phyloP scores from a whole-genome alignment of 805 yeast species.

The Kluyveromyces nonfermentans region DNA sequence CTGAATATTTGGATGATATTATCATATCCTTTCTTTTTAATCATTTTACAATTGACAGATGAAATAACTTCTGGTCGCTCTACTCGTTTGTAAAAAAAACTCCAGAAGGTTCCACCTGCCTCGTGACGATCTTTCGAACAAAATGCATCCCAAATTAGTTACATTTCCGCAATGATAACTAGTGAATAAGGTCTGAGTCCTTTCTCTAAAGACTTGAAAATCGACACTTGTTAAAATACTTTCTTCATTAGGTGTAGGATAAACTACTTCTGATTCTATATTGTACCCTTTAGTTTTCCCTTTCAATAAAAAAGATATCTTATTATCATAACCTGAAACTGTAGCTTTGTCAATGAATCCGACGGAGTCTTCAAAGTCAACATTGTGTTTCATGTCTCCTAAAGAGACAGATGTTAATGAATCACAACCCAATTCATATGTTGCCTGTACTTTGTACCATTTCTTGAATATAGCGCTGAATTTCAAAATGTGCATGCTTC shows the following conservation, averaged over 20 bases:
- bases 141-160: conserved; percentile 14
- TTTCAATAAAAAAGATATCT: neutral
- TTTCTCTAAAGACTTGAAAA: conserved; percentile 9
- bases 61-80: conserved; percentile 4
- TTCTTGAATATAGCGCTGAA: conserved; percentile 5
- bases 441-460: conserved; percentile 5
- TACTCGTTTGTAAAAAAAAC: conserved; percentile 5
- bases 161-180: conserved; percentile 9
- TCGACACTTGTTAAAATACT: conserved; percentile 9
- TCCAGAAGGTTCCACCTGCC: conserved; percentile 16
- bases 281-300: neutral
- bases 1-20: conserved; percentile 7
- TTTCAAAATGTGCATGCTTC: conserved; percentile 9
- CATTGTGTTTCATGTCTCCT: neutral
- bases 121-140: conserved; percentile 13
- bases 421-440: conserved; percentile 6
- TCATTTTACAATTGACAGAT: conserved; percentile 12
- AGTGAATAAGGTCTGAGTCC: conserved; percentile 4
- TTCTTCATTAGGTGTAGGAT: neutral
- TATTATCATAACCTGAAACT: conserved; percentile 7
- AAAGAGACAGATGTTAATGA: conserved; percentile 2
- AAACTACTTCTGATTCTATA: neutral
- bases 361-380: neutral
- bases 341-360: conserved; percentile 4
- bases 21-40: neutral